phyloP scores from a whole-genome alignment of 768 basidiomycete genomes.

The Podaxis sp. region DNA sequence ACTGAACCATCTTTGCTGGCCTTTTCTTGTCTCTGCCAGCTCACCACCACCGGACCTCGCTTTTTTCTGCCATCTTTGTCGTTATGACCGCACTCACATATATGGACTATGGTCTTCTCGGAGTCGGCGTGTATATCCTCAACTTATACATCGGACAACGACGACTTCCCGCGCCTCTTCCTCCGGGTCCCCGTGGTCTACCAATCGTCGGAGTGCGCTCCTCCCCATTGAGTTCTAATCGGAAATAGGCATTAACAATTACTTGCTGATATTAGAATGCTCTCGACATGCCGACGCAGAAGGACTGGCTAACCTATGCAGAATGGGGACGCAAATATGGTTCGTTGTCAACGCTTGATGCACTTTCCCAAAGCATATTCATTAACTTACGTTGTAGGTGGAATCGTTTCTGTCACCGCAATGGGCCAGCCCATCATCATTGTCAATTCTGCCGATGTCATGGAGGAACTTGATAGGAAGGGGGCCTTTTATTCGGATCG shows the following conservation, averaged over 20 bases:
- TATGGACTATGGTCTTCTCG: slow-evolving; percentile 18
- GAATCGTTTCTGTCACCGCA: slow-evolving; percentile 34
- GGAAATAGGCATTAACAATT: neutral
- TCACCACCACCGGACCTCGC: neutral
- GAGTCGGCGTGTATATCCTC: slow-evolving; percentile 18
- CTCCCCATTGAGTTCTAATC: neutral
- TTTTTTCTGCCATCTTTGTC: neutral
- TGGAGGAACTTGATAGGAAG: slow-evolving; percentile 48
- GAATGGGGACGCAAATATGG: slow-evolving; percentile 56
- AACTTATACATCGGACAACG: slow-evolving; percentile 18
- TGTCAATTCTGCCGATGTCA: slow-evolving; percentile 39
- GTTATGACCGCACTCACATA: slow-evolving; percentile 1
- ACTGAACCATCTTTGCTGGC: neutral
- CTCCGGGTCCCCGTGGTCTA: slow-evolving; percentile 40
- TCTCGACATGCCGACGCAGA: slow-evolving; percentile 39
- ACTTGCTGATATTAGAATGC: slow-evolving; percentile 35
- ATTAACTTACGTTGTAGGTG: slow-evolving; percentile 26
- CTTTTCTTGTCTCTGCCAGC: neutral
- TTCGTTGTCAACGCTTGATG: slow-evolving; percentile 17
- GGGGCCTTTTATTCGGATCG: slow-evolving; percentile 47
- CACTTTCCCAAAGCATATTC: neutral
- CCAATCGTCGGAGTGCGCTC: slow-evolving; percentile 40
- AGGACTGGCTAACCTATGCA: slow-evolving; percentile 47
- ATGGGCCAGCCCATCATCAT: slow-evolving; percentile 48
- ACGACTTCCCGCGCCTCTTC: slow-evolving; percentile 26